Base-by-base conservation (phyloP, 1,284 basidiomycete genomes). In the Hemileia vastatrix region DNA sequence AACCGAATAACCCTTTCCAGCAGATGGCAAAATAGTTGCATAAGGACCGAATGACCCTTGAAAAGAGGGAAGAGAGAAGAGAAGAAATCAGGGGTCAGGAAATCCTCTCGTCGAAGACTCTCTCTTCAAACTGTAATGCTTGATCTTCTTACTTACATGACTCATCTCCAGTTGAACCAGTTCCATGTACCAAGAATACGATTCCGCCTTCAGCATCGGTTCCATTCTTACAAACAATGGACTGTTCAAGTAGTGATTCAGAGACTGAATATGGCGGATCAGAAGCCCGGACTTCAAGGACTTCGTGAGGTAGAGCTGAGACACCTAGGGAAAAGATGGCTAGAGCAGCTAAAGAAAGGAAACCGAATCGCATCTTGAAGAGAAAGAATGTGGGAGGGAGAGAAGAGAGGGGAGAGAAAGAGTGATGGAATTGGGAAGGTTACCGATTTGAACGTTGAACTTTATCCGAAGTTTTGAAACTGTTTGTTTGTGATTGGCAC, bases 131-230 rank as follows among this genome's bases (percentile, higher is more conserved):
- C 36, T 11, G 36, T 40, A 40, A 9, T 40, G 36, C 36, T n/a
- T n/a, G n/a, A n/a, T n/a, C n/a, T n/a, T n/a, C 70, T 57, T 59
- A 64, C 45, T 31, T 55, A 65, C 66, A 76, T 49, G 59, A 70
- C 49, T 67, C 70, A 21, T 19, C 43, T 47, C 64, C 70, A 19
- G 65, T 72, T 54, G 40, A 67, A 48, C 47, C 73, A 0, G 76
- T 77, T 0, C 75, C 75, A 56, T 76, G 75, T 1, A 76, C 70
- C 5, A 76, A 66, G 31, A 75, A 66, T 4, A 76, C 74, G 27
- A 68, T 58, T 11, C 74, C 70, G 19, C 68, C 65, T 9, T 9
- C 15, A 21, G 53, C n/a, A n/a, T n/a, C n/a, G n/a, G n/a, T 64
- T 8, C 32, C 53, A 21, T 57, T 57, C 5, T 59, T 59, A 31